Percentiles rank a stretch among this genome's conserved stretches.
phyloP scores from a whole-genome alignment of 2,329 filamentous ascomycete species.

The Alternaria infectoria region DNA sequence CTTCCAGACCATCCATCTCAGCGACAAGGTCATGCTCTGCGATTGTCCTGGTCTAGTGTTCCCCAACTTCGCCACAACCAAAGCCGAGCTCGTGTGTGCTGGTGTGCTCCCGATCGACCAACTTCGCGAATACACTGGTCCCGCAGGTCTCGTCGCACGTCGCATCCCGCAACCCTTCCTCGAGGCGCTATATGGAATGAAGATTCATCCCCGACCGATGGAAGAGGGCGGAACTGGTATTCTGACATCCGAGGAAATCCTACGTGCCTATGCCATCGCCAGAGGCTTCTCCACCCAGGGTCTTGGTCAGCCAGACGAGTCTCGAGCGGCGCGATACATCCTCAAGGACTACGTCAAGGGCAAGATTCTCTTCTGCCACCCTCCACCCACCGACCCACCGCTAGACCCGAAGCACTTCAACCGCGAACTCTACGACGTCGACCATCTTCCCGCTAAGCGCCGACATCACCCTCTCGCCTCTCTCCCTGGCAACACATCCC shows the following conservation, averaged over 20 bases:
- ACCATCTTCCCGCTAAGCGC: constrained; percentile 82
- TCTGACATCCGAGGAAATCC: constrained; percentile 83
- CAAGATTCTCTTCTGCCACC: constrained; percentile 90
- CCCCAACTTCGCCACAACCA: constrained; percentile 95
- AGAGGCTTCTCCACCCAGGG: constrained; percentile 91
- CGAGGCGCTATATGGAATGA: constrained; percentile 92
- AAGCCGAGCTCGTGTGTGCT: constrained; percentile 94
- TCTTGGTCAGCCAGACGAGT: constrained; percentile 90
- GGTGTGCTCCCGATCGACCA: constrained; percentile 97
- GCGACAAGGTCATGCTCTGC: constrained; percentile 86
- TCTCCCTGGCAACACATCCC: constrained; percentile 47
- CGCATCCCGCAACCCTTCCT: constrained; percentile 88
- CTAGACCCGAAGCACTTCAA: constrained; percentile 83
- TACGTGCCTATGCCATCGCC: constrained; percentile 84
- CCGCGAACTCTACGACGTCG: constrained; percentile 81
- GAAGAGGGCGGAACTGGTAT: constrained; percentile 93
- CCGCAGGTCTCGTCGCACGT: constrained; percentile 79
- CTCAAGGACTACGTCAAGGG: constrained; percentile 98
- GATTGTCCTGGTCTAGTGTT: constrained; percentile 99
- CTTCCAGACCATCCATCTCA: constrained; percentile 97
- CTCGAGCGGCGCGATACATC: constrained; percentile 84
- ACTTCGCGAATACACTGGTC: constrained; percentile 88
- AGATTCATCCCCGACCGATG: constrained; percentile 76
- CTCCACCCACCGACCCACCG: constrained; percentile 71
- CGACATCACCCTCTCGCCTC: constrained; percentile 65